phyloP scores from a whole-genome alignment of 164 flowering plant species.

The Macadamia integrifolia region DNA sequence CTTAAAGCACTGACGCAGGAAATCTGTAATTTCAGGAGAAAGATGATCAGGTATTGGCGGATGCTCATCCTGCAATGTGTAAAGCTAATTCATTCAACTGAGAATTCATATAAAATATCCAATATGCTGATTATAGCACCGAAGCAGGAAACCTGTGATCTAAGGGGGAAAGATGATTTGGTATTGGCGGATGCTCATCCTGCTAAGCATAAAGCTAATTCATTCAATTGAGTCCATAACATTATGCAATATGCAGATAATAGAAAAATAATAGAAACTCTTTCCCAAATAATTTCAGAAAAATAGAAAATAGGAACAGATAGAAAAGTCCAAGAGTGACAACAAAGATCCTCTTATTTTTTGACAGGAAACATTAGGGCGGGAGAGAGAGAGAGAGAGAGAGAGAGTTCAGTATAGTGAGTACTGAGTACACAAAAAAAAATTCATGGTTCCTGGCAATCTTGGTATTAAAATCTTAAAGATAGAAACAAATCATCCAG shows the following conservation, averaged over 20 bases:
- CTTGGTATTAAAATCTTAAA: background rate
- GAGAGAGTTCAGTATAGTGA: background rate
- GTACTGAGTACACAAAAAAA: background rate
- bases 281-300: background rate
- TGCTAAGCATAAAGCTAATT: slow-evolving; percentile 24
- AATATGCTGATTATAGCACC: slow-evolving; percentile 28
- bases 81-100: background rate
- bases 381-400: background rate
- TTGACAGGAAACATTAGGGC: too few species aligned
- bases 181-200: slow-evolving; percentile 97
- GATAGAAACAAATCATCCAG: background rate
- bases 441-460: too few species aligned
- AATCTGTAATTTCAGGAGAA: slow-evolving; percentile 89
- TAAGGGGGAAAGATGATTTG: slow-evolving; percentile 86
- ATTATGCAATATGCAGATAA: background rate
- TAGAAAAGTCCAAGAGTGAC: background rate
- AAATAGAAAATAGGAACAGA: background rate
- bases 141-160: slow-evolving; percentile 82
- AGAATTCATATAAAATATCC: background rate
- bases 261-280: background rate
- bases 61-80: slow-evolving; percentile 69
- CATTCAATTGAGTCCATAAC: background rate
- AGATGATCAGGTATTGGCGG: slow-evolving; percentile 96
- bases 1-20: slow-evolving; percentile 88
- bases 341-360: too few species aligned